Conservation (phyloP, 139 green algal species). For the Haematococcus lacustris region DNA sequence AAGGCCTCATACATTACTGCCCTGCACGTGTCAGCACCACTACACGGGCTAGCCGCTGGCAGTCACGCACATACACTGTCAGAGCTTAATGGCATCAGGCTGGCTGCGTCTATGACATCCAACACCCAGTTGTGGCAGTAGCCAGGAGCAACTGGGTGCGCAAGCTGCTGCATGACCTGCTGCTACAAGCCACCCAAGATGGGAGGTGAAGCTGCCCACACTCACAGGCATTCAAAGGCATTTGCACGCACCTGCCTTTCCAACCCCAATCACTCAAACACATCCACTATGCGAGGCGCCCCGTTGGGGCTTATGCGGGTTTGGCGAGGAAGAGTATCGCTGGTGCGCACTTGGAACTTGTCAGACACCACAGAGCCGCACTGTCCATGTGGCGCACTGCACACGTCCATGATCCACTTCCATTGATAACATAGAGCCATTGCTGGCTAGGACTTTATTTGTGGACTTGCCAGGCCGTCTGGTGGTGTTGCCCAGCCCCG, state of each 20-base stretch:
- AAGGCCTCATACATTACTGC: background rate
- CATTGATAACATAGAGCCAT: too few relatives aligned
- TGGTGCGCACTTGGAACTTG: constrained; percentile 94
- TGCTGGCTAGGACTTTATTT: too few relatives aligned
- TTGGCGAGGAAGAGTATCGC: too few relatives aligned
- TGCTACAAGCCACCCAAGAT: background rate
- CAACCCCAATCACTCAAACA: background rate
- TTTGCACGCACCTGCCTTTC: background rate
- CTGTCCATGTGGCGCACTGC: too few relatives aligned
- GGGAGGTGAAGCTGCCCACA: background rate
- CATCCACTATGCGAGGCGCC: background rate
- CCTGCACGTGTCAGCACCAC: background rate
- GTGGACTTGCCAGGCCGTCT: too few relatives aligned
- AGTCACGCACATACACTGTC: too few relatives aligned
- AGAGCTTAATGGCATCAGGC: too few relatives aligned
- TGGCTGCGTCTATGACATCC: too few relatives aligned
- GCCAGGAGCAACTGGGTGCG: background rate
- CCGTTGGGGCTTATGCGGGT: too few relatives aligned
- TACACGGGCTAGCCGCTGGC: too few relatives aligned
- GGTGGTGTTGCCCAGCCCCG: too few relatives aligned
- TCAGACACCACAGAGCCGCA: constrained; percentile 98
- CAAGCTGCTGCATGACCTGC: background rate
- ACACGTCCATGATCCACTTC: too few relatives aligned
- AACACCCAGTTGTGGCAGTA: background rate
- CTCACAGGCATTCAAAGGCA: background rate